Evolutionary conservation across 495 filamentous ascomycete genomes (phyloP).

Genomic region (Aspergillus egyptiacus): DNA sequence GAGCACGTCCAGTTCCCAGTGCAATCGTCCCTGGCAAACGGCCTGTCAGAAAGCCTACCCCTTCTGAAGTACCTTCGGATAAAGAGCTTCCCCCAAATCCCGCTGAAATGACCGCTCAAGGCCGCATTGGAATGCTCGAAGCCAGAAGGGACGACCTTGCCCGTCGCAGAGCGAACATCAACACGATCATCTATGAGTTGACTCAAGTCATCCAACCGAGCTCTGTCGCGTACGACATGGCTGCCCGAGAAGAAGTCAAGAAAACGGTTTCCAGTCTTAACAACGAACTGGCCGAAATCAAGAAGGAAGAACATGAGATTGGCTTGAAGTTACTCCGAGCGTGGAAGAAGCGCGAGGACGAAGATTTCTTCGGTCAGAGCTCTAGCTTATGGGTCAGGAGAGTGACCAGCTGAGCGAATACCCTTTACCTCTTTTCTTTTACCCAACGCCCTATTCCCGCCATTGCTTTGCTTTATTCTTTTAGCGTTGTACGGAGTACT

Average conservation of each 20-base stretch:
- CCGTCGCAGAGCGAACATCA: conserved; percentile 62
- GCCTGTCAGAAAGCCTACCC: conserved; percentile 46
- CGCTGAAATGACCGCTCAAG: conserved; percentile 51
- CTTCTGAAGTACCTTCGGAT: conserved; percentile 41
- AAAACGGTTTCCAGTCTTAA: conserved; percentile 63
- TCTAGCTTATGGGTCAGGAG: conserved; percentile 78
- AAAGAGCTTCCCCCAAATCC: conserved; percentile 50
- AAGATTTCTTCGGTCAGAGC: conserved; percentile 62
- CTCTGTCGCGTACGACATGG: conserved; percentile 51
- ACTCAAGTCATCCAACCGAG: conserved; percentile 54
- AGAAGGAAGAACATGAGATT: conserved; percentile 76
- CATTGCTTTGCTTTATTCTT: neutral
- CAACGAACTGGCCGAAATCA: conserved; percentile 70
- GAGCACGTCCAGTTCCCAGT: conserved; percentile 43
- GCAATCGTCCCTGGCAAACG: conserved; percentile 39
- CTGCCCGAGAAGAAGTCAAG: conserved; percentile 62
- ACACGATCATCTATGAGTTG: conserved; percentile 66
- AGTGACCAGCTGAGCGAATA: conserved; percentile 43
- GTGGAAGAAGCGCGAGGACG: conserved; percentile 69
- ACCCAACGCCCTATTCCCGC: neutral
- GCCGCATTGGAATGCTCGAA: conserved; percentile 62
- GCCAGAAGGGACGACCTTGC: conserved; percentile 59
- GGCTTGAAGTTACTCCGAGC: conserved; percentile 77
- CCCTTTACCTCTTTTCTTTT: neutral
- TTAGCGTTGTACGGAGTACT: too few relatives aligned